Evolutionary conservation across 345 rosid species (phyloP).

Genomic region (Eucalyptus victrix): DNA sequence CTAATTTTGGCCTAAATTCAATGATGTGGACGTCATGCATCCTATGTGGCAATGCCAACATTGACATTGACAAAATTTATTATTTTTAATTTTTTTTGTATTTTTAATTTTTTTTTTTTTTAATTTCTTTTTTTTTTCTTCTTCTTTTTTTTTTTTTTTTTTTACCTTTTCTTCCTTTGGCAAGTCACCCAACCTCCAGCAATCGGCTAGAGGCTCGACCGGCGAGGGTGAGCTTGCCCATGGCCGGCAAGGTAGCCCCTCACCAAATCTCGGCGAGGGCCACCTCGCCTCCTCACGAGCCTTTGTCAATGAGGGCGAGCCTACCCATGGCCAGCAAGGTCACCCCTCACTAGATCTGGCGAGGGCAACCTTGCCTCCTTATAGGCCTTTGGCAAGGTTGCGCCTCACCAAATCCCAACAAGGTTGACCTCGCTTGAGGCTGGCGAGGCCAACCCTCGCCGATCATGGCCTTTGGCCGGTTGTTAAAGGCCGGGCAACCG

Average conservation of each 20-base stretch:
- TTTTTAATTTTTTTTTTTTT: too few species aligned
- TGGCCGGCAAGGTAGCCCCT: fast-evolving
- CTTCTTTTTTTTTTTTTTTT: too few species aligned
- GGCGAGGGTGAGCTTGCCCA: too few species aligned
- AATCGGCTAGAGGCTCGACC: fast-evolving
- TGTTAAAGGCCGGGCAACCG: fast-evolving
- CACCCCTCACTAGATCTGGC: fast-evolving
- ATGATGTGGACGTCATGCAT: fast-evolving
- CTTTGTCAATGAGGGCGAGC: too few species aligned
- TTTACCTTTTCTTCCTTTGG: fast-evolving
- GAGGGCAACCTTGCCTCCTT: too few species aligned
- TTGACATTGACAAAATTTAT: fast-evolving
- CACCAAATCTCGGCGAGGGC: fast-evolving
- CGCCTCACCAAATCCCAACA: fast-evolving
- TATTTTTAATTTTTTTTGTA: fast-evolving
- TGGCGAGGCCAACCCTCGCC: fast-evolving
- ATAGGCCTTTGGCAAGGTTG: fast-evolving
- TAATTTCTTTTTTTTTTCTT: too few species aligned
- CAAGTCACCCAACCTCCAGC: fast-evolving
- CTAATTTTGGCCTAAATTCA: fast-evolving
- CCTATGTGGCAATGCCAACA: fast-evolving
- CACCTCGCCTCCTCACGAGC: fast-evolving
- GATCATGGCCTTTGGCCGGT: too few species aligned
- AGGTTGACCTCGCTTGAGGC: too few species aligned
- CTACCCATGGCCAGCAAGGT: too few species aligned